phyloP scores from a whole-genome alignment of 2,329 filamentous ascomycete genomes.

The Colletotrichum gloeosporioides region DNA sequence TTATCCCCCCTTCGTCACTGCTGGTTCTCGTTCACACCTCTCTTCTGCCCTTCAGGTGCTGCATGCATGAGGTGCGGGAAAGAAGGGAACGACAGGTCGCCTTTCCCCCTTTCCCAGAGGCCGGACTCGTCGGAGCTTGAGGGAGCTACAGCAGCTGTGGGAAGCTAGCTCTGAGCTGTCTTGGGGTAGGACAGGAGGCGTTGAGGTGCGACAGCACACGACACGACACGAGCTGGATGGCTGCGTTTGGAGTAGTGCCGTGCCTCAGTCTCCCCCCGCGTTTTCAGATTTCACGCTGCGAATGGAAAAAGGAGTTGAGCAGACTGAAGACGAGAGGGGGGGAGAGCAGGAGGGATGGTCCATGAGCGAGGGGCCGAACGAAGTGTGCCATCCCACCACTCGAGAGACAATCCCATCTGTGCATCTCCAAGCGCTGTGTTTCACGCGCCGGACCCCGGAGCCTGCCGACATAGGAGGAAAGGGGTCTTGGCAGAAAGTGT shows the following conservation, averaged over 20 bases:
- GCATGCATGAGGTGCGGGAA: neutral
- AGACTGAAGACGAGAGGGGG: neutral
- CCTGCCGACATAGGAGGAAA: neutral
- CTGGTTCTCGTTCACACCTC: neutral
- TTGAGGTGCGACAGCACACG: neutral
- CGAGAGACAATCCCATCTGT: conserved; percentile 1
- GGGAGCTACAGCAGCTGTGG: neutral
- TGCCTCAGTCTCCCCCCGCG: neutral
- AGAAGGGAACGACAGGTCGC: neutral
- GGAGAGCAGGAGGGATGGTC: neutral
- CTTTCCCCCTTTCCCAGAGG: neutral
- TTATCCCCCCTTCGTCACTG: neutral
- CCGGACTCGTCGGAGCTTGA: neutral
- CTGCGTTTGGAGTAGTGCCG: neutral
- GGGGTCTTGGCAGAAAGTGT: neutral
- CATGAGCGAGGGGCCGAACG: neutral
- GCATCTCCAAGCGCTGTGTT: conserved; percentile 20
- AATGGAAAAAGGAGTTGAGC: neutral
- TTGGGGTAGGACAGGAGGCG: neutral
- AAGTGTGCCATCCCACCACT: neutral
- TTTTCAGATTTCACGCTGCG: neutral
- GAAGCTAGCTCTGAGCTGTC: neutral
- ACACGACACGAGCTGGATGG: neutral
- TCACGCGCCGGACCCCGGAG: conserved; percentile 16
- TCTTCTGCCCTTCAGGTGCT: neutral